Evolutionary conservation across 164 flowering plant species (phyloP).

Genomic region (Nelumbo lutea): DNA sequence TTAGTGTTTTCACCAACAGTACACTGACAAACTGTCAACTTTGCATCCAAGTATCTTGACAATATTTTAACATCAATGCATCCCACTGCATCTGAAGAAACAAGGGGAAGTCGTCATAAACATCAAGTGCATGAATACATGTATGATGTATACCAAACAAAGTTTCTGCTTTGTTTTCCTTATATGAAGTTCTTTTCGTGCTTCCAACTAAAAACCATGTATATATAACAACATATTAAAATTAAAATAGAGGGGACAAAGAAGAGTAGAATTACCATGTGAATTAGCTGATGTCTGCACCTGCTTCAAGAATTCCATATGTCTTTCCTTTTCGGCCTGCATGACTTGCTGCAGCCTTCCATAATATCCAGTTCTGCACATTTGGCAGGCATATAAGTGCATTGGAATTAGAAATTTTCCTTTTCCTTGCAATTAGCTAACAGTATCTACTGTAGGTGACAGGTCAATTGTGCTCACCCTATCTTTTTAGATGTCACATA

Average conservation of each 20-base stretch:
- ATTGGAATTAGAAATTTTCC: not conserved
- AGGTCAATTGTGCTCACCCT: slow-evolving; percentile 30
- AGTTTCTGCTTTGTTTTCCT: not conserved
- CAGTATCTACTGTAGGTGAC: not conserved
- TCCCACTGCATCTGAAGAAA: slow-evolving; percentile 36
- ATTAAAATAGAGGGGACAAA: not conserved
- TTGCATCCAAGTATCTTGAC: slow-evolving; percentile 72
- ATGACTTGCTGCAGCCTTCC: slow-evolving; percentile 68
- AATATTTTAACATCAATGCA: slow-evolving; percentile 51
- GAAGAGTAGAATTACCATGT: slow-evolving; percentile 20
- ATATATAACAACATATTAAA: not conserved
- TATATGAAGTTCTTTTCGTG: not conserved
- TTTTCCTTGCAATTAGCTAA: not conserved
- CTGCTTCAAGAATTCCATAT: slow-evolving; percentile 40
- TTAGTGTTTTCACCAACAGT: slow-evolving; percentile 21
- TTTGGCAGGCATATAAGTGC: slow-evolving; percentile 6
- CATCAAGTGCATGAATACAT: not conserved
- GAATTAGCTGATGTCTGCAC: slow-evolving; percentile 22
- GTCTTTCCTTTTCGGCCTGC: slow-evolving; percentile 59
- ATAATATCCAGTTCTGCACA: slow-evolving; percentile 47
- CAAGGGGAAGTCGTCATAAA: not conserved
- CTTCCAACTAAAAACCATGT: not conserved
- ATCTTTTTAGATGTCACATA: slow-evolving; percentile 26
- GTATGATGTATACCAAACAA: not conserved
- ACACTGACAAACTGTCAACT: slow-evolving; percentile 74